Conservation (phyloP, 176 grass and related monocot genomes). For the Bothriochloa decipiens region DNA sequence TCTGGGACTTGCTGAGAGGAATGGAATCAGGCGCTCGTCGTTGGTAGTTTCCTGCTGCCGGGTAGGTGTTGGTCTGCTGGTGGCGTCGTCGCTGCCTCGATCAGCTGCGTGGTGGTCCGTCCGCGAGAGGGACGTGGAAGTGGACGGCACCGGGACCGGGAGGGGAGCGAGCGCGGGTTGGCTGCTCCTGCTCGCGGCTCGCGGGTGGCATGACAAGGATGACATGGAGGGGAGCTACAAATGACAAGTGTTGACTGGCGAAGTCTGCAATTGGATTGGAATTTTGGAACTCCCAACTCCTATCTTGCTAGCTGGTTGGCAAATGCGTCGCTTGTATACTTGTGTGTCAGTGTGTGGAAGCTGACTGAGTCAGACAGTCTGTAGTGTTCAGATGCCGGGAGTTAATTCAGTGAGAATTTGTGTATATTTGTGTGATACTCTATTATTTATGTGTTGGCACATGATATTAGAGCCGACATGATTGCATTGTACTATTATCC, state of each 20-base stretch:
- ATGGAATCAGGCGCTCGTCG: too few species aligned
- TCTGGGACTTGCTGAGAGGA: background rate
- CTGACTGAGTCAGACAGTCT: too few species aligned
- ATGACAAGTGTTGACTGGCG: background rate
- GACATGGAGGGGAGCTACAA: background rate
- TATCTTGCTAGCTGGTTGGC: too few species aligned
- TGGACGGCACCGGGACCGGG: background rate
- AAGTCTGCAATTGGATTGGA: background rate
- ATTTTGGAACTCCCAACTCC: too few species aligned
- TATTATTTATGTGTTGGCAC: too few species aligned
- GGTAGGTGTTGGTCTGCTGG: background rate
- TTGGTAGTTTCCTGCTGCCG: background rate
- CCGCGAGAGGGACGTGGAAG: slow-evolving; percentile 15
- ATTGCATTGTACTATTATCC: too few species aligned
- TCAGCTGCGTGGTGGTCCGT: background rate
- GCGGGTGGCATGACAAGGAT: background rate
- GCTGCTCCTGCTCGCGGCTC: background rate
- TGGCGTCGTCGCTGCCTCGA: background rate
- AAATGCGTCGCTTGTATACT: too few species aligned
- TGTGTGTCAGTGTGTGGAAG: too few species aligned
- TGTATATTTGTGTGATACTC: too few species aligned
- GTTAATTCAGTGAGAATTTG: too few species aligned
- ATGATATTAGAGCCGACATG: too few species aligned
- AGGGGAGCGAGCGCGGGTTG: background rate
- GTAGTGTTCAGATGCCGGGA: too few species aligned